These are phyloP conservation scores for Vaccinium corymbosum DNA, from an alignment of 148 eudicot genomes.

Conservation along the genomic window DNA sequence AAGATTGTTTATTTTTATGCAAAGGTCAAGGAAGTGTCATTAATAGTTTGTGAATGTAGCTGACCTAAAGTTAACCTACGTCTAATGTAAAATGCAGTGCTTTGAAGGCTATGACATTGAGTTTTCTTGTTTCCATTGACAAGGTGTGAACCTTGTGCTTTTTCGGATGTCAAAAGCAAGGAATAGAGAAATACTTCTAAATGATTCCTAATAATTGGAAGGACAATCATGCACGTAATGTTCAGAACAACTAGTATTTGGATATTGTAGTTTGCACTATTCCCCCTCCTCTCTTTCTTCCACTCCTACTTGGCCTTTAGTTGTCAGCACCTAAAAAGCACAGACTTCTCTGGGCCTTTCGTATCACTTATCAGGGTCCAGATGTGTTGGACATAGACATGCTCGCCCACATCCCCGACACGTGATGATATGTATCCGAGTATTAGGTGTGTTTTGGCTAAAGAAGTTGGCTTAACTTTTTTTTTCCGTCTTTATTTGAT, in stretches of 20 bases:
- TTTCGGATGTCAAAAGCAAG: background rate
- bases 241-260: background rate
- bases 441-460: background rate
- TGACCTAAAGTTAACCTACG: background rate
- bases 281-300: background rate
- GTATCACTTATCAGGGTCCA: background rate
- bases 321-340: background rate
- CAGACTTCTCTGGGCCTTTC: background rate
- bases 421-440: background rate
- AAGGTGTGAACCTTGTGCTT: background rate
- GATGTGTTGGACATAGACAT: background rate
- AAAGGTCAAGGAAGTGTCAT: background rate
- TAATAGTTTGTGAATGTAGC: background rate
- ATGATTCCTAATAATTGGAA: background rate
- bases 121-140: slow-evolving; percentile 1
- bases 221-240: background rate
- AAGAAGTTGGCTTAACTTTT: no score
- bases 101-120: background rate
- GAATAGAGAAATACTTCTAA: background rate
- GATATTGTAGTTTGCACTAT: background rate
- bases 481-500: no score
- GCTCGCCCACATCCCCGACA: background rate
- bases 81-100: background rate
- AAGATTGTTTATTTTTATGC: background rate
- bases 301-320: background rate